Evolutionary conservation across 305 asterid genomes (phyloP).

Genomic region (Fraxinus greggii): DNA sequence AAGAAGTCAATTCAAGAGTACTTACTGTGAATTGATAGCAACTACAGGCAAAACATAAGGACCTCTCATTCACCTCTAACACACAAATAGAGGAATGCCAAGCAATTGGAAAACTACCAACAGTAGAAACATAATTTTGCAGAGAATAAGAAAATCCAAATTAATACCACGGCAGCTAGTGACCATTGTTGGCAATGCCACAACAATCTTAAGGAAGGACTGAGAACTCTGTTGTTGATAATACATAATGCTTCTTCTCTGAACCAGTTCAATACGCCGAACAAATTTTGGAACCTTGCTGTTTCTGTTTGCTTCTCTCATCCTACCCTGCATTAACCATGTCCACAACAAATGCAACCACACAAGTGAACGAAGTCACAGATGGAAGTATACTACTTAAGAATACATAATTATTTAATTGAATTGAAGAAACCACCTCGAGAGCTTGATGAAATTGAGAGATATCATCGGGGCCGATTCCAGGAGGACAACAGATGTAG

Average conservation of each 20-base stretch:
- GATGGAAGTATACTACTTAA: constrained; percentile 14
- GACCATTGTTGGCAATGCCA: constrained; percentile 96
- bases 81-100: not conserved
- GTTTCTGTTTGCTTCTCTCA: constrained; percentile 76
- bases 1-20: constrained; percentile 18
- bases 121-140: not conserved
- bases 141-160: constrained; percentile 17
- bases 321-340: constrained; percentile 60
- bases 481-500: constrained; percentile 81
- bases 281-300: constrained; percentile 69
- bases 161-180: constrained; percentile 86
- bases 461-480: constrained; percentile 98
- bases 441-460: constrained; percentile 84
- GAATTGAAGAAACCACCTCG: constrained; percentile 51
- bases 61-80: not conserved
- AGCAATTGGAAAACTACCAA: not conserved
- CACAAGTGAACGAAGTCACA: constrained; percentile 5
- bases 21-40: not conserved
- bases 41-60: constrained; percentile 1
- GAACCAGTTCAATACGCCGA: constrained; percentile 75
- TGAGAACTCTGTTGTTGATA: constrained; percentile 79
- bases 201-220: constrained; percentile 90
- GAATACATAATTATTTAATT: constrained; percentile 9
- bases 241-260: constrained; percentile 85
- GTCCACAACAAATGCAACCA: constrained; percentile 17